A percentile compares a stretch with the other conserved stretches of the same genome.
Evolutionary conservation across 208 protist genomes (phyloP).

Genomic region (Novymonas esmeraldas): DNA sequence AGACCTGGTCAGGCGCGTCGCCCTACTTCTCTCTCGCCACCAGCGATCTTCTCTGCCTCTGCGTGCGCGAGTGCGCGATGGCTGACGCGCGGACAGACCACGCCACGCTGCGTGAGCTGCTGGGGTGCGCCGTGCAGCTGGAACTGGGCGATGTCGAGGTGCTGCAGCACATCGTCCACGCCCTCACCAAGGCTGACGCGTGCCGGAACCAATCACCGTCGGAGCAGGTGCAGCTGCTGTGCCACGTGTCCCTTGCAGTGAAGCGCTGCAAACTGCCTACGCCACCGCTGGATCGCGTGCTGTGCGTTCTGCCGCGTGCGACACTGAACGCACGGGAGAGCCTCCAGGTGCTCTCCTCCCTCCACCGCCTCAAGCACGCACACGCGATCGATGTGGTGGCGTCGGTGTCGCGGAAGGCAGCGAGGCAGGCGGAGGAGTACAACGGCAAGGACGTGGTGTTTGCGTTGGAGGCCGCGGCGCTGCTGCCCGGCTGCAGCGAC

Average conservation of each 20-base stretch:
- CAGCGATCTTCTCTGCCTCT: slow-evolving; percentile 69
- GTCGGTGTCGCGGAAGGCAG: slow-evolving; percentile 54
- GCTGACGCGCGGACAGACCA: not conserved
- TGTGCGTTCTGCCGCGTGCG: slow-evolving; percentile 38
- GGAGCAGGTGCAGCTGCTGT: slow-evolving; percentile 48
- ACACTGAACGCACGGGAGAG: slow-evolving; percentile 49
- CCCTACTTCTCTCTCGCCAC: slow-evolving; percentile 56
- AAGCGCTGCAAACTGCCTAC: slow-evolving; percentile 71
- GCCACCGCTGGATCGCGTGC: slow-evolving; percentile 53
- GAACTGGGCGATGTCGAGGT: slow-evolving; percentile 56
- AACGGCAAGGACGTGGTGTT: slow-evolving; percentile 70
- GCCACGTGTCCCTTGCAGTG: slow-evolving; percentile 60
- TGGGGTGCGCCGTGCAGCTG: slow-evolving; percentile 56
- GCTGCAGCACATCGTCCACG: slow-evolving; percentile 40
- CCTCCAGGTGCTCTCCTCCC: slow-evolving; percentile 64
- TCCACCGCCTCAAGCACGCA: slow-evolving; percentile 58
- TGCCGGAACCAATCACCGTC: slow-evolving; percentile 18
- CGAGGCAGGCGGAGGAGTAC: slow-evolving; percentile 48
- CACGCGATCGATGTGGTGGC: slow-evolving; percentile 45
- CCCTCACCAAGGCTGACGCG: slow-evolving; percentile 32
- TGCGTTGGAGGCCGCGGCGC: slow-evolving; percentile 63
- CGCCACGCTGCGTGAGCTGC: slow-evolving; percentile 24
- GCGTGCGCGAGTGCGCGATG: slow-evolving; percentile 41
- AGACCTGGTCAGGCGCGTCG: slow-evolving; percentile 63
- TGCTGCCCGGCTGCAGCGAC: slow-evolving; percentile 55